Percentiles rank a stretch among this genome's conserved stretches.
Evolutionary conservation across 2,329 filamentous ascomycete genomes (phyloP).

Genomic region (Colletotrichum echinochloae): DNA sequence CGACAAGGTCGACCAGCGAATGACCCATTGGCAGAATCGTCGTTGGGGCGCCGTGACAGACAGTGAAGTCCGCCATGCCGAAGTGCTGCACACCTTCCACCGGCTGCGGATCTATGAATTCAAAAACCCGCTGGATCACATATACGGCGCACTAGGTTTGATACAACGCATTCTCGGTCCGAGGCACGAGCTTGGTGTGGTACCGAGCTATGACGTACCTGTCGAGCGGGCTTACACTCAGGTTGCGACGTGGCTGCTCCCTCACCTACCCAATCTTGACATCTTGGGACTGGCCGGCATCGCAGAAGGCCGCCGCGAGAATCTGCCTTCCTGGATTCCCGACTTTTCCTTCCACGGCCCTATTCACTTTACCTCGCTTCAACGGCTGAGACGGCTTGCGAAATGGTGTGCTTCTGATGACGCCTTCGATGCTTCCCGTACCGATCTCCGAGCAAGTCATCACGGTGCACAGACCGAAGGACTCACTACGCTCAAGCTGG

Average conservation of each 20-base stretch:
- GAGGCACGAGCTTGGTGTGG: background rate
- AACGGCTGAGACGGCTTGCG: constrained; percentile 6
- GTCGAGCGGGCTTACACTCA: constrained; percentile 21
- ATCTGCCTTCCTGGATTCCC: constrained; percentile 29
- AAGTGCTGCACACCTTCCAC: constrained; percentile 28
- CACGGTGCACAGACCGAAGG: background rate
- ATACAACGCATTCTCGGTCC: constrained; percentile 21
- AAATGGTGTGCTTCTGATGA: background rate
- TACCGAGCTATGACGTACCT: background rate
- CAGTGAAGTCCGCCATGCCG: constrained; percentile 9
- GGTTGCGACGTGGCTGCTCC: constrained; percentile 13
- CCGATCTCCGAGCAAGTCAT: background rate
- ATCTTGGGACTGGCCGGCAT: constrained; percentile 20
- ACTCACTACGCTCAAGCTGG: background rate
- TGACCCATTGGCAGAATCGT: constrained; percentile 10
- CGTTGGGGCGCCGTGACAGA: constrained; percentile 29
- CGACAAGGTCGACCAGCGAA: background rate
- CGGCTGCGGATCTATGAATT: constrained; percentile 22
- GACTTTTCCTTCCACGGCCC: constrained; percentile 22
- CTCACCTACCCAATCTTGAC: constrained; percentile 25
- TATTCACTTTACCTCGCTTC: constrained; percentile 1
- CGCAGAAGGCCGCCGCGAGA: background rate
- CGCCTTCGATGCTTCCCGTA: constrained; percentile 10
- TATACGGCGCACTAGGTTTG: constrained; percentile 24
- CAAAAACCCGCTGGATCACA: constrained; percentile 6